These are phyloP conservation scores for Aristolochia californica DNA, from an alignment of 164 flowering plant species.

Conservation along the genomic window DNA sequence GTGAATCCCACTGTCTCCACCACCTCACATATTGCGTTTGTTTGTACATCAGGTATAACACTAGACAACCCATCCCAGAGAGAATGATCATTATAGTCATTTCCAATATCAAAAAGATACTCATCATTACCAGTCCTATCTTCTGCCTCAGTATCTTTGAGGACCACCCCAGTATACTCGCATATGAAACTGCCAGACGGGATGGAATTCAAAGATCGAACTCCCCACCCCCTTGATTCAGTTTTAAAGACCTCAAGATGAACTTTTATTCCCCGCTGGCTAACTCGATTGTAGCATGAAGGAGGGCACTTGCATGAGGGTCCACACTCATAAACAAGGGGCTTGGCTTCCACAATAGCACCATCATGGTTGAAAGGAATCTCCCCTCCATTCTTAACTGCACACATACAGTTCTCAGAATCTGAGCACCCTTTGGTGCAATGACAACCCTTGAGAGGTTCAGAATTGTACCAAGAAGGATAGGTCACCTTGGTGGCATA, in stretches of 20 bases:
- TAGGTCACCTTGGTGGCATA: slow-evolving; percentile 55
- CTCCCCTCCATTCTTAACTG: slow-evolving; percentile 64
- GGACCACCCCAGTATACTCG: slow-evolving; percentile 77
- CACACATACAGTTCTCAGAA: slow-evolving; percentile 51
- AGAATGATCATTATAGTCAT: slow-evolving; percentile 35
- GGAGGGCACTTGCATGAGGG: slow-evolving; percentile 76
- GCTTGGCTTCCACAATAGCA: slow-evolving; percentile 61
- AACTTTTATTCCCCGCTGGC: slow-evolving; percentile 57
- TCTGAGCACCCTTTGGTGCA: slow-evolving; percentile 56
- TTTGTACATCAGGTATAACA: slow-evolving; percentile 26
- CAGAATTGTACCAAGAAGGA: slow-evolving; percentile 42
- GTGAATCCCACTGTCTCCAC: slow-evolving; percentile 53
- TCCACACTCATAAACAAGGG: slow-evolving; percentile 82
- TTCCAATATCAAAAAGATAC: slow-evolving; percentile 85
- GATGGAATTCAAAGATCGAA: slow-evolving; percentile 62
- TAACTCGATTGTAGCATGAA: slow-evolving; percentile 70
- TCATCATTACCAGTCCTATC: slow-evolving; percentile 61
- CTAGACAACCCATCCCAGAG: slow-evolving; percentile 32
- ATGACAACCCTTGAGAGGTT: slow-evolving; percentile 55
- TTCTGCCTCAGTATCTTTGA: slow-evolving; percentile 75
- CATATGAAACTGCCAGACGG: slow-evolving; percentile 87
- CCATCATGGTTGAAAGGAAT: slow-evolving; percentile 71
- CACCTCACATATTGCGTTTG: slow-evolving; percentile 16
- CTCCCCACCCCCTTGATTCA: slow-evolving; percentile 76
- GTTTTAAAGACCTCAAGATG: slow-evolving; percentile 84